Conservation (phyloP, 176 grass and related monocot species). For the Olyra latifolia region DNA sequence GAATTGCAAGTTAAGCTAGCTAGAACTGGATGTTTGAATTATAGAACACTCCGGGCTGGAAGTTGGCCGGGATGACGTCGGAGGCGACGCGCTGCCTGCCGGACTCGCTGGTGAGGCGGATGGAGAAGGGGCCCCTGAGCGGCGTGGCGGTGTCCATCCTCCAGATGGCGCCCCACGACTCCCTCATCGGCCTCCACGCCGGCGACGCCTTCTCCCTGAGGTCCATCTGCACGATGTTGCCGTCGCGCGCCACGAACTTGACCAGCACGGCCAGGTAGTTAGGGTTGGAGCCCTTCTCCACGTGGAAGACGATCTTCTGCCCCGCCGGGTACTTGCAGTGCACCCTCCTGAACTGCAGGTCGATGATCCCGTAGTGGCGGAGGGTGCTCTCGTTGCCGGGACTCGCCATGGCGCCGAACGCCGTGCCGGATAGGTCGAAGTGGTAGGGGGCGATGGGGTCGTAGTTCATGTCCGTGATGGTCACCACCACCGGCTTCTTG, state of each 20-base stretch:
- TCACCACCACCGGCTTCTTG: conserved; percentile 38
- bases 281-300: conserved; percentile 56
- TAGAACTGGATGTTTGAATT: conserved; percentile 60
- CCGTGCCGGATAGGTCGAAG: conserved; percentile 67
- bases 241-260: conserved; percentile 63
- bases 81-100: conserved; percentile 51
- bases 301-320: conserved; percentile 65
- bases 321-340: conserved; percentile 52
- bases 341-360: conserved; percentile 64
- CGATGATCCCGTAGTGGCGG: conserved; percentile 56
- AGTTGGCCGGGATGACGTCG: conserved; percentile 52
- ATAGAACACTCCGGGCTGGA: conserved; percentile 44
- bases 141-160: conserved; percentile 41
- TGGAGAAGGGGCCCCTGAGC: conserved; percentile 57
- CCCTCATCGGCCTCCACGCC: conserved; percentile 45
- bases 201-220: conserved; percentile 25
- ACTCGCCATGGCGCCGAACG: conserved; percentile 65
- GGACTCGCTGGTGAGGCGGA: conserved; percentile 68
- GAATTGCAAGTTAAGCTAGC: no score
- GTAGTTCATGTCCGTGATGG: conserved; percentile 71
- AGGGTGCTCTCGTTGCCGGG: conserved; percentile 49
- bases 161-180: conserved; percentile 73
- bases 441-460: conserved; percentile 61
- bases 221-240: conserved; percentile 59
- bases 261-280: conserved; percentile 64